Conservation (phyloP, 768 basidiomycete genomes). For the Termitomyces sp. region DNA sequence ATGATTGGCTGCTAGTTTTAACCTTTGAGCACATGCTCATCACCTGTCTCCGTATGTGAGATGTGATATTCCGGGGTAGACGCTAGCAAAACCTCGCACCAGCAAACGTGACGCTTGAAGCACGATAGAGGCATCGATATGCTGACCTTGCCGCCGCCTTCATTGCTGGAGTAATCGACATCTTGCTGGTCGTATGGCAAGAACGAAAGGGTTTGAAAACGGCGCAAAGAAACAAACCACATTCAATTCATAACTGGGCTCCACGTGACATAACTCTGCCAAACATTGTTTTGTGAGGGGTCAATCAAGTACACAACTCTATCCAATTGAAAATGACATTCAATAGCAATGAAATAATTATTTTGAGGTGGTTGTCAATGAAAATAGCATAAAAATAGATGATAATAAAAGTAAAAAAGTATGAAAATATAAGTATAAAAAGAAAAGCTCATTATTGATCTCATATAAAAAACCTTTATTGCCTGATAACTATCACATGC, state of each 20-base stretch:
- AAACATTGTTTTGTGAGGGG: too few species aligned
- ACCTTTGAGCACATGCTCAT: constrained; percentile 54
- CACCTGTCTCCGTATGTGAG: constrained; percentile 34
- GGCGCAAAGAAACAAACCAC: not conserved
- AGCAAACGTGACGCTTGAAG: constrained; percentile 60
- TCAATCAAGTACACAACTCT: too few species aligned
- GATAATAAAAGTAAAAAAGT: too few species aligned
- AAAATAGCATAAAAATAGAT: too few species aligned
- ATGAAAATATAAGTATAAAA: too few species aligned
- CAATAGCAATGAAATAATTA: too few species aligned
- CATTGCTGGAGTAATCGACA: constrained; percentile 54
- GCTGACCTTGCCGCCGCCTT: constrained; percentile 66
- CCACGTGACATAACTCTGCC: not conserved
- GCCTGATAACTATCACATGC: too few species aligned
- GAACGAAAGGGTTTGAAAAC: not conserved
- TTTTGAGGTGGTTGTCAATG: too few species aligned
- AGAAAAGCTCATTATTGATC: too few species aligned
- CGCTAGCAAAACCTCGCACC: constrained; percentile 31
- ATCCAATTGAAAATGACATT: too few species aligned
- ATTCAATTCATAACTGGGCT: not conserved
- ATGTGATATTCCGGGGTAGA: not conserved
- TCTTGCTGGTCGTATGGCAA: constrained; percentile 15
- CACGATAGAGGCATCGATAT: constrained; percentile 67
- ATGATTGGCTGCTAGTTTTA: not conserved
- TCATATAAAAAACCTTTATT: too few species aligned